Percentiles rank a stretch among this genome's conserved stretches.
Evolutionary conservation across 805 yeast species (phyloP).

Genomic region (Candida endomychidarum): DNA sequence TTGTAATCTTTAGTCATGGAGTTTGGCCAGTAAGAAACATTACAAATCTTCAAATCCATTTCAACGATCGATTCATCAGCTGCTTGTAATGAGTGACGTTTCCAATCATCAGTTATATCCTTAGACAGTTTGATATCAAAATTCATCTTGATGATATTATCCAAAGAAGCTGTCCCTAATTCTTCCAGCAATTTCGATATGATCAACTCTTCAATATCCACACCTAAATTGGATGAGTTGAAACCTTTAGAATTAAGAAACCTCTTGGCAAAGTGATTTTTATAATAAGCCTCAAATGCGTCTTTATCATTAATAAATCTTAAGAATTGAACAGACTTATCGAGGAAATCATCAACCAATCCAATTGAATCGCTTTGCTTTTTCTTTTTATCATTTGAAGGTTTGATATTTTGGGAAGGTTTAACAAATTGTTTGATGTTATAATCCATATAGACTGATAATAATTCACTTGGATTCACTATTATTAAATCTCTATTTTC

Average conservation of each 20-base stretch:
- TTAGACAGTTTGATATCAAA: constrained; percentile 62
- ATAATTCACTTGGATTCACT: constrained; percentile 38
- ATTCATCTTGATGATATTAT: constrained; percentile 83
- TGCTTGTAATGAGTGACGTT: constrained; percentile 17
- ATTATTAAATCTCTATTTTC: constrained; percentile 28
- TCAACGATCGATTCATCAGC: constrained; percentile 24
- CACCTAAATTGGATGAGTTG: constrained; percentile 33
- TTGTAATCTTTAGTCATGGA: constrained; percentile 46
- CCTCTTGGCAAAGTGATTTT: constrained; percentile 83
- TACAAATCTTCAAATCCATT: constrained; percentile 43
- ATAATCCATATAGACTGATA: constrained; percentile 42
- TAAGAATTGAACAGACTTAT: constrained; percentile 60
- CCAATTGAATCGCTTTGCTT: background rate
- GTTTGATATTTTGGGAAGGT: constrained; percentile 13
- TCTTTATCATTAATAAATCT: constrained; percentile 78
- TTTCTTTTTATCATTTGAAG: constrained; percentile 4
- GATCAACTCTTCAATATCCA: constrained; percentile 68
- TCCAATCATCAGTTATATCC: constrained; percentile 42
- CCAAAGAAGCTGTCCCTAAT: constrained; percentile 75
- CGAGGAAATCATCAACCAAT: constrained; percentile 40
- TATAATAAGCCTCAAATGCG: constrained; percentile 79
- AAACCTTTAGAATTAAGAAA: constrained; percentile 43
- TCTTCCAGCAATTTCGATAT: constrained; percentile 70
- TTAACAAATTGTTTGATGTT: constrained; percentile 37
- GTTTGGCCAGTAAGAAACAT: constrained; percentile 46